Evolutionary conservation across 2,329 filamentous ascomycete species (phyloP), one percentile per base, ranked within the genome.

Genomic region (Amauroascus verrucosus): DNA sequence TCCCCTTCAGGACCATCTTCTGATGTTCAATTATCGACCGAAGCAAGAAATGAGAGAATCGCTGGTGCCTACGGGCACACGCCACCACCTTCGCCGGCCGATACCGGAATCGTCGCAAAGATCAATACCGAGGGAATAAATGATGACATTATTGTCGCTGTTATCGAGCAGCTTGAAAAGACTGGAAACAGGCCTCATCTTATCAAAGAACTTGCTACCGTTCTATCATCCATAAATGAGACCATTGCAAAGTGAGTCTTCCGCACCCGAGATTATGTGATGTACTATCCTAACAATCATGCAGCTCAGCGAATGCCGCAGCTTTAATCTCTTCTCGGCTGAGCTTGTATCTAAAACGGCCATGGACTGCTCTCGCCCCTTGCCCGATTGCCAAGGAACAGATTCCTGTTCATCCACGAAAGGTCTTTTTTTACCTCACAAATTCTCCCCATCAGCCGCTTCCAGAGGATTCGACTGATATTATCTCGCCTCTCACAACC

Each of bases 351-450:
- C 78, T 96, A 64, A 94, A 95, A 74, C 87, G 93, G 60, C 73
- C 86, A 52, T 88, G 86, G 90, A 86, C 82, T 26, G 81, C 85
- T 6, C 73, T 84, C 49, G 77, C 84, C 48, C 88, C 86, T 51
- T 97, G 93, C 70, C 91, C 93, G 2, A 74, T 97, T 53, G 88
- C 87, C 49, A 97, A 97, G 73, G 88, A 95, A 70, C 81, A 96
- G 52, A 88, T 96, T 67, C 84, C 86, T 38, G 85, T 91, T 40
- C 91, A 97, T 67, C 93, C 93, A 18, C 86, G 91, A 66, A 88
- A 93, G 70, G 90, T 94, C 45, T 97, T 95, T 75, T 97, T 94
- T 73, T 97, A 90, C 72, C 80, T 98, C 56, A 95, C 88, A 37
- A 95, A 86, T n/a, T 85, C 79, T 64, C 83, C 86, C 45, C 87